phyloP scores from a whole-genome alignment of 768 basidiomycete genomes.

The Lentinula detonsa region DNA sequence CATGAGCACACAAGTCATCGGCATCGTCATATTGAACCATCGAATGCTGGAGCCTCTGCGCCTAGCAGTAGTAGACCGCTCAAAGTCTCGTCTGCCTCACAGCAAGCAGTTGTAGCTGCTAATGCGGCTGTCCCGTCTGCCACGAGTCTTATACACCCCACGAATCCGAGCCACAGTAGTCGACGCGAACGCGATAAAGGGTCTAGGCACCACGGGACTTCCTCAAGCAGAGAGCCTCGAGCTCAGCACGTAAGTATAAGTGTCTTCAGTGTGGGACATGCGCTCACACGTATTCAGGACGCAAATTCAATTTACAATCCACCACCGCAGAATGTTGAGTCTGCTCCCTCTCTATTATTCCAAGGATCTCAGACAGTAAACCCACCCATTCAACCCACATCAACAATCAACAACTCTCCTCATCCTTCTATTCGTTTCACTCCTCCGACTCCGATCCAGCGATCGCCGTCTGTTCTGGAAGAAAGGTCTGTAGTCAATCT shows the following conservation, averaged over 20 bases:
- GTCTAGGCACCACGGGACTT: neutral
- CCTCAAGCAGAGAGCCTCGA: neutral
- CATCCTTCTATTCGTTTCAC: conserved; percentile 2
- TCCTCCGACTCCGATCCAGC: conserved; percentile 4
- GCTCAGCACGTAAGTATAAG: neutral
- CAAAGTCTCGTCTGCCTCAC: neutral
- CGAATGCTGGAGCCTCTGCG: neutral
- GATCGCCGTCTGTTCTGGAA: neutral
- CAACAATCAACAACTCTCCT: neutral
- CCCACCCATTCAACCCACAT: neutral
- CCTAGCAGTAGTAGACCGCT: neutral
- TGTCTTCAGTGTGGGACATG: neutral
- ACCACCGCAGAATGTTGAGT: neutral
- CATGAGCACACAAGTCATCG: neutral
- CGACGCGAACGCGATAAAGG: conserved; percentile 3
- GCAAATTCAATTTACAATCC: neutral
- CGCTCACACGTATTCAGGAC: neutral
- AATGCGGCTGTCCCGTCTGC: neutral
- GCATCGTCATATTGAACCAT: neutral
- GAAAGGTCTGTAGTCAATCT: neutral
- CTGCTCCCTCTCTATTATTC: neutral
- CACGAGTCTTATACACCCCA: neutral
- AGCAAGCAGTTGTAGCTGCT: neutral
- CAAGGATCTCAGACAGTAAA: neutral
- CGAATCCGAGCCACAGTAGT: neutral